Evolutionary conservation across 2,329 filamentous ascomycete genomes (phyloP).

Genomic region (Trichoderma sp.): DNA sequence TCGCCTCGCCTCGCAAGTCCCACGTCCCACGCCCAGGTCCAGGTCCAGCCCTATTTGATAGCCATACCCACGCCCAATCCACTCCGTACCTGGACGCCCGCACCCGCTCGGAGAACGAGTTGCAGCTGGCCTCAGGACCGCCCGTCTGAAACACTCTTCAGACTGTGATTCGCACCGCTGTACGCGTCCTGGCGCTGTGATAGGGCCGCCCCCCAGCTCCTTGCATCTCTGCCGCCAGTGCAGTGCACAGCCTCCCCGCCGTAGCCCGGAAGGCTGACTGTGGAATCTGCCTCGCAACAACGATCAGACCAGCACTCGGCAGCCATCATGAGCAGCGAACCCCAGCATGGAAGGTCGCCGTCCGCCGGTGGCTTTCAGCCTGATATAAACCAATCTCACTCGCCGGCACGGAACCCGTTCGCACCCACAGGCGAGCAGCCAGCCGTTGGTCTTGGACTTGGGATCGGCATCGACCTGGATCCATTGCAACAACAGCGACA

Average conservation of each 20-base stretch:
- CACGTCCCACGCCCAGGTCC: neutral
- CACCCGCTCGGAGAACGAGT: slow-evolving; percentile 13
- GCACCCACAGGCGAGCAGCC: slow-evolving; percentile 39
- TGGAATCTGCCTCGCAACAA: slow-evolving; percentile 41
- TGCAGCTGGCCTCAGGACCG: slow-evolving; percentile 12
- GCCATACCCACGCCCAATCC: slow-evolving; percentile 12
- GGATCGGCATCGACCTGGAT: slow-evolving; percentile 51
- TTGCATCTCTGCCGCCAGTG: slow-evolving; percentile 25
- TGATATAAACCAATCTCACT: slow-evolving; percentile 68
- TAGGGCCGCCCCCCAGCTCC: slow-evolving; percentile 22
- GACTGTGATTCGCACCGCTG: slow-evolving; percentile 17
- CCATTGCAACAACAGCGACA: slow-evolving; percentile 31
- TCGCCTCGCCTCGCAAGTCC: neutral
- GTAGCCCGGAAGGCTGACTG: slow-evolving; percentile 45
- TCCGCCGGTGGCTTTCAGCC: slow-evolving; percentile 54
- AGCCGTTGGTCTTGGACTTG: slow-evolving; percentile 41
- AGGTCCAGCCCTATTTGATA: slow-evolving; percentile 18
- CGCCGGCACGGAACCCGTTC: slow-evolving; percentile 58
- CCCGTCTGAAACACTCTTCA: slow-evolving; percentile 16
- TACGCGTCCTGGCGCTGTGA: slow-evolving; percentile 20
- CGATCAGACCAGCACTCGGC: slow-evolving; percentile 10
- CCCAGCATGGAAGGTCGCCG: slow-evolving; percentile 55
- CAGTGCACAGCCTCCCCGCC: slow-evolving; percentile 35
- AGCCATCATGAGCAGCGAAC: slow-evolving; percentile 42
- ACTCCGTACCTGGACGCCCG: slow-evolving; percentile 16